These are phyloP conservation scores for Calonectria honghensis DNA, from an alignment of 2,329 filamentous ascomycete genomes.

Conservation along the genomic window DNA sequence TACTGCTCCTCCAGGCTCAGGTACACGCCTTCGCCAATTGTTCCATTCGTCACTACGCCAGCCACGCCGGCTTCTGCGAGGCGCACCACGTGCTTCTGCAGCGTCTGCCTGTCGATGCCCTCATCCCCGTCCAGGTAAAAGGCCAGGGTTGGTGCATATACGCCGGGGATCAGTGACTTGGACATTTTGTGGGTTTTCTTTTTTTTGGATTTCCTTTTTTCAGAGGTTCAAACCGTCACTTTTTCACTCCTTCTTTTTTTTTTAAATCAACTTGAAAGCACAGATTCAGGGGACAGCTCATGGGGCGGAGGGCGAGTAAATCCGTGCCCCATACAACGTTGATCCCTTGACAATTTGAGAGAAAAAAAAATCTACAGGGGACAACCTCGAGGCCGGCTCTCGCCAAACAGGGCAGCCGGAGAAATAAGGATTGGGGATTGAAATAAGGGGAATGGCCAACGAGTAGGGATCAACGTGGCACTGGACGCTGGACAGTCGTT, in stretches of 20 bases:
- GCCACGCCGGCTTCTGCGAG: conserved; percentile 86
- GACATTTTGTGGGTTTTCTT: conserved; percentile 35
- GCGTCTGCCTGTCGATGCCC: conserved; percentile 78
- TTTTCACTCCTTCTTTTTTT: not conserved
- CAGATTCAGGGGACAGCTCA: conserved; percentile 4
- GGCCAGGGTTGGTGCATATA: conserved; percentile 81
- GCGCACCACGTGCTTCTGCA: conserved; percentile 87
- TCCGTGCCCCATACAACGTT: conserved; percentile 17
- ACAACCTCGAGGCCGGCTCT: not conserved
- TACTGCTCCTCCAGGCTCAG: conserved; percentile 85
- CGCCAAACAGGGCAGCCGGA: not conserved
- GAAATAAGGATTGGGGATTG: conserved; percentile 3
- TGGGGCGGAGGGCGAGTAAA: conserved; percentile 17
- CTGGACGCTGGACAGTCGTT: not conserved
- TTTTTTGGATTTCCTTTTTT: not conserved
- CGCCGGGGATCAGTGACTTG: conserved; percentile 74
- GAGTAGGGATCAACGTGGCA: conserved; percentile 14
- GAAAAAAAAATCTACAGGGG: not conserved
- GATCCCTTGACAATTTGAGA: conserved; percentile 2
- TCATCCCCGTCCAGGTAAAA: conserved; percentile 79
- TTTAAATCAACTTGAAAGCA: not conserved
- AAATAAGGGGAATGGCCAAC: not conserved
- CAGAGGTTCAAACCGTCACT: not conserved
- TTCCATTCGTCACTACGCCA: conserved; percentile 90
- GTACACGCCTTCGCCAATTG: conserved; percentile 92